Percentiles rank a stretch among this genome's conserved stretches.
phyloP scores from a whole-genome alignment of 331 rosid genomes.

The Cydonia oblonga region DNA sequence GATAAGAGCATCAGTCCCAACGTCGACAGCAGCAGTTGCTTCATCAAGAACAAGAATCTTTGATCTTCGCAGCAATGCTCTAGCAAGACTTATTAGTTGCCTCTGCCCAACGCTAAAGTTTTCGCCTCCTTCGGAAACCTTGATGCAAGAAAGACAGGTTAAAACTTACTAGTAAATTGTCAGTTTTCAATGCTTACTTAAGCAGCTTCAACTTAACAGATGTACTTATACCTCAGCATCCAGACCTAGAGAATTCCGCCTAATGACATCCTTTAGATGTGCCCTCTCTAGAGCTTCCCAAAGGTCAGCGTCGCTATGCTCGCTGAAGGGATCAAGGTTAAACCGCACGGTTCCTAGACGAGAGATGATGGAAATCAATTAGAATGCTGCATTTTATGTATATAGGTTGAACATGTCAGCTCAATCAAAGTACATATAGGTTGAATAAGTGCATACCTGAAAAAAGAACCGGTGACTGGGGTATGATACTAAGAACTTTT shows the following conservation, averaged over 20 bases:
- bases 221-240: slow-evolving; percentile 57
- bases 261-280: slow-evolving; percentile 59
- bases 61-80: slow-evolving; percentile 78
- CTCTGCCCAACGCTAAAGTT: slow-evolving; percentile 93
- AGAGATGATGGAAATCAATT: not conserved
- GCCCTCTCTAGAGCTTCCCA: slow-evolving; percentile 92
- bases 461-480: slow-evolving; percentile 83
- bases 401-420: too few relatives aligned
- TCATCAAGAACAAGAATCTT: slow-evolving; percentile 86
- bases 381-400: not conserved
- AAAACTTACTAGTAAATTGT: not conserved
- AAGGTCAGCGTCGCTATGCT: slow-evolving; percentile 71
- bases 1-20: slow-evolving; percentile 75
- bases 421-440: not conserved
- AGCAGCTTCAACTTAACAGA: not conserved
- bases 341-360: slow-evolving; percentile 68
- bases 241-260: slow-evolving; percentile 61
- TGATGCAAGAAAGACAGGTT: slow-evolving; percentile 4
- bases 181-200: not conserved
- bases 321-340: slow-evolving; percentile 80
- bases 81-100: slow-evolving; percentile 73
- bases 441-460: slow-evolving; percentile 44
- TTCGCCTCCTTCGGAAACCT: slow-evolving; percentile 89
- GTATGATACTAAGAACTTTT: slow-evolving; percentile 72
- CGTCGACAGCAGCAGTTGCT: slow-evolving; percentile 94